These are phyloP conservation scores for Claviceps sp. DNA, from an alignment of 2,329 filamentous ascomycete species.

Conservation along the genomic window DNA sequence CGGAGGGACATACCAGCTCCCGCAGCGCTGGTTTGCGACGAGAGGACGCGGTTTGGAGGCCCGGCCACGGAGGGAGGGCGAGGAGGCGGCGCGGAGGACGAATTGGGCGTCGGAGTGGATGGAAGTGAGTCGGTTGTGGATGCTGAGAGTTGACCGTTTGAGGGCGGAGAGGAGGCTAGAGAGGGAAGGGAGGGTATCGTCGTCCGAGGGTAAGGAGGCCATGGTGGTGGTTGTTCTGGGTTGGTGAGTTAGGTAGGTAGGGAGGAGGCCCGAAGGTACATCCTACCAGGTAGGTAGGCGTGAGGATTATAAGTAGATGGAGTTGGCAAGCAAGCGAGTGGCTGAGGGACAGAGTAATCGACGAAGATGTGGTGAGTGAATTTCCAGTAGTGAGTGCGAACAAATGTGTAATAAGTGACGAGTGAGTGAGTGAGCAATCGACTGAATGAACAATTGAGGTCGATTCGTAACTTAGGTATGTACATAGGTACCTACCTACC, in stretches of 20 bases:
- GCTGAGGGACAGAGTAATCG: too few relatives aligned
- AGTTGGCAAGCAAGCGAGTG: too few relatives aligned
- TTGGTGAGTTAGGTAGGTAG: neutral
- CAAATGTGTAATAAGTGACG: too few relatives aligned
- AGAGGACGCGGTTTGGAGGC: constrained; percentile 49
- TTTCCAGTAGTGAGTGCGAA: too few relatives aligned
- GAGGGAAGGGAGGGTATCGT: constrained; percentile 48
- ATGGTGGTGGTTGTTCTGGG: neutral
- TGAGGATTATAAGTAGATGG: too few relatives aligned
- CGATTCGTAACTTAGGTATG: too few relatives aligned
- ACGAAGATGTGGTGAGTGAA: too few relatives aligned
- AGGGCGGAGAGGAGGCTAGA: constrained; percentile 58
- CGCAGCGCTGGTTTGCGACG: constrained; percentile 87
- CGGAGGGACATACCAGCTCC: constrained; percentile 81
- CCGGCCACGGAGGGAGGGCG: neutral
- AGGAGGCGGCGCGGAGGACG: constrained; percentile 44
- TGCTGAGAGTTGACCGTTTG: constrained; percentile 61
- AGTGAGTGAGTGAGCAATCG: neutral
- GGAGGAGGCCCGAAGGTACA: neutral
- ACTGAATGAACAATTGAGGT: constrained; percentile 1
- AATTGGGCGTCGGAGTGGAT: constrained; percentile 68
- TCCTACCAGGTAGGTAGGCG: too few relatives aligned
- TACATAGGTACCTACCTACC: too few relatives aligned
- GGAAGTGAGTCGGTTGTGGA: constrained; percentile 69
- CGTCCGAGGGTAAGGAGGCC: constrained; percentile 23